Evolutionary conservation across 495 filamentous ascomycete species (phyloP), one percentile per base, ranked within the genome.

Genomic region (Jackrogersella multiformis): DNA sequence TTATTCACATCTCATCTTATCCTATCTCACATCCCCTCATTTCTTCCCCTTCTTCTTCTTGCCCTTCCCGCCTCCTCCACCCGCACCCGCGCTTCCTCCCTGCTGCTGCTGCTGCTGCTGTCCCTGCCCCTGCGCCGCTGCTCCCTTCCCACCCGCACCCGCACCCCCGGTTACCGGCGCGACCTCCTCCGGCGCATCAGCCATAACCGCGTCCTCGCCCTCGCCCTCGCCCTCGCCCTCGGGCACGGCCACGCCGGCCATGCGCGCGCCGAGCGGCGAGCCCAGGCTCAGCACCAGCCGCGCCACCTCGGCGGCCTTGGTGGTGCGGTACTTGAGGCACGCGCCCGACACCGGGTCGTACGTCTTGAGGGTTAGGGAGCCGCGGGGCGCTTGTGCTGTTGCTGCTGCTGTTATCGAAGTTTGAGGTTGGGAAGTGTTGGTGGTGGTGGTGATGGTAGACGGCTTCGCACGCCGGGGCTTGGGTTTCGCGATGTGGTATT

Each of bases 281-380:
- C 91, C 91, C 64, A 98, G 71, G 38, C 86, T 86, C 32, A 87
- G 87, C 39, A 98, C 85, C 74, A 98, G 76, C 32, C 95, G 80
- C 2, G 88, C 86, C 3, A 99, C 94, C 76, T 97, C 94, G 15
- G 92, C 91, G n/a, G 88, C 89, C 72, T 96, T 96, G 76, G 90
- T 87, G 15, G 95, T 97, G 73, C 86, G 85, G 80, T 97, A 99
- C 78, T 97, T 96, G 32, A 99, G 85, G 56, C 89, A 88, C 46
- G 87, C 86, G 66, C 95, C 95, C 10, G 89, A 88, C 24, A 77
- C 77, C 0, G 95, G 92, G 77, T 97, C 93, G 82, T 87, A 99
- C 13, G 94, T 96, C 80, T 97, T 98, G 26, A 98, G 82, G 0
- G 85, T 89, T 24, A 99, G 87, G 21, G 82, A 84, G 63, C 90